Conservation (phyloP, 208 protist genomes). For the Crithidia thermophila region DNA sequence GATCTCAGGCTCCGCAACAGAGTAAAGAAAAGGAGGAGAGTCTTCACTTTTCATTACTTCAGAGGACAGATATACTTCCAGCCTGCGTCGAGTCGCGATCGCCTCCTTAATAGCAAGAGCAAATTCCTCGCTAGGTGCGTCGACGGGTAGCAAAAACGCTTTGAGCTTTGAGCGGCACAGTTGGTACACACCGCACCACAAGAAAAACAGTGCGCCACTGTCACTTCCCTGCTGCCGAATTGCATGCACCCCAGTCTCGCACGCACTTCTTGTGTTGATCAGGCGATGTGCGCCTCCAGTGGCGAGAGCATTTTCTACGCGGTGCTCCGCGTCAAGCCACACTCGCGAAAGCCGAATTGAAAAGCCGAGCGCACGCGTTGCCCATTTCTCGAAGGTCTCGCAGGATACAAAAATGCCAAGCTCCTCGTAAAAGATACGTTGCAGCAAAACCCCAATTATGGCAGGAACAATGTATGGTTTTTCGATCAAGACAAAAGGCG, state of each 20-base stretch:
- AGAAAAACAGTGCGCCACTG: slow-evolving; percentile 2
- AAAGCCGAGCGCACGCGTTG: slow-evolving; percentile 9
- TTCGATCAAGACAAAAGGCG: slow-evolving; percentile 20
- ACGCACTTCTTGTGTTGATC: not conserved
- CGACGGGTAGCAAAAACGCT: not conserved
- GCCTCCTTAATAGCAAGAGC: not conserved
- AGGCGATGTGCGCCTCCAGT: slow-evolving; percentile 1
- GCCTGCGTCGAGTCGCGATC: not conserved
- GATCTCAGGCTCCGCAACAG: slow-evolving; percentile 18
- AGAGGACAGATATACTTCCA: not conserved
- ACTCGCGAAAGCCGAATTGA: slow-evolving; percentile 2
- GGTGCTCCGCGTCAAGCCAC: slow-evolving; percentile 22
- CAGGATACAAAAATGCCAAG: slow-evolving; percentile 31
- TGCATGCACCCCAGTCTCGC: slow-evolving; percentile 15
- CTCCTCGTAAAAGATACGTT: slow-evolving; percentile 22
- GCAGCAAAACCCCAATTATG: slow-evolving; percentile 26
- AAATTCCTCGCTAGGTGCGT: not conserved
- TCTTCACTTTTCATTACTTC: not conserved
- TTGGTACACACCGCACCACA: slow-evolving; percentile 15
- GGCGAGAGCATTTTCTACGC: slow-evolving; percentile 9
- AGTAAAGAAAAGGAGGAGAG: not conserved
- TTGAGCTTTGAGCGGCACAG: not conserved
- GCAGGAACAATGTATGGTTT: slow-evolving; percentile 36
- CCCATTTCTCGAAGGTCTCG: slow-evolving; percentile 26
- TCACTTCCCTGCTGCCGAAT: slow-evolving; percentile 6